These are phyloP conservation scores for Noccaea caerulescens DNA, from an alignment of 345 rosid genomes.

Conservation along the genomic window DNA sequence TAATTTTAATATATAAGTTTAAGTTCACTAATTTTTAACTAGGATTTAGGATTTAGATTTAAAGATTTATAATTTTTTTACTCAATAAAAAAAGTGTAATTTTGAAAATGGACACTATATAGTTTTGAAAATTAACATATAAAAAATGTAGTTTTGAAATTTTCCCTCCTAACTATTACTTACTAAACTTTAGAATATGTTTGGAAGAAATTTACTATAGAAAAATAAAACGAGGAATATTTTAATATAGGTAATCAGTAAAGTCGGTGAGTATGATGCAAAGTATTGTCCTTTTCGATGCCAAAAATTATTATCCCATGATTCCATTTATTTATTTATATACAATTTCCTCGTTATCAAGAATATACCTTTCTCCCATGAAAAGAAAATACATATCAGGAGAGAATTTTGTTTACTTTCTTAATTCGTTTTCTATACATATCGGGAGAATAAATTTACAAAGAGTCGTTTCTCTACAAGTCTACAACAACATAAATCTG, in stretches of 20 bases:
- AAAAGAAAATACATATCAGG: background rate
- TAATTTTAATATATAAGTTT: no score
- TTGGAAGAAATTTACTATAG: slow-evolving; percentile 5
- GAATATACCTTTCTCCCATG: slow-evolving; percentile 34
- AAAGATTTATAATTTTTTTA: no score
- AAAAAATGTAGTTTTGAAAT: no score
- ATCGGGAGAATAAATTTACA: background rate
- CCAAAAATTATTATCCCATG: slow-evolving; percentile 31
- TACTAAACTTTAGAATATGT: background rate
- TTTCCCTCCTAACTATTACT: background rate
- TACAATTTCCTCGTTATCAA: slow-evolving; percentile 31
- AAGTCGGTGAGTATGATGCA: slow-evolving; percentile 46
- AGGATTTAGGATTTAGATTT: no score
- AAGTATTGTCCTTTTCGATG: slow-evolving; percentile 47
- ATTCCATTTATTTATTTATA: slow-evolving; percentile 22
- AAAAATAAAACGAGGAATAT: slow-evolving; percentile 5
- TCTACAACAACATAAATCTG: no score
- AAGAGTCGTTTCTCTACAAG: background rate
- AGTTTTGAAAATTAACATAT: no score
- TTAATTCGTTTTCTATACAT: background rate
- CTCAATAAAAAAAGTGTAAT: no score
- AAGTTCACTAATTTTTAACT: no score
- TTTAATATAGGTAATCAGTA: slow-evolving; percentile 20
- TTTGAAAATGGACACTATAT: no score
- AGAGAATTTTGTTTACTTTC: background rate